Base-by-base conservation (phyloP, 2,329 filamentous ascomycete species). In the Alternaria rosae region DNA sequence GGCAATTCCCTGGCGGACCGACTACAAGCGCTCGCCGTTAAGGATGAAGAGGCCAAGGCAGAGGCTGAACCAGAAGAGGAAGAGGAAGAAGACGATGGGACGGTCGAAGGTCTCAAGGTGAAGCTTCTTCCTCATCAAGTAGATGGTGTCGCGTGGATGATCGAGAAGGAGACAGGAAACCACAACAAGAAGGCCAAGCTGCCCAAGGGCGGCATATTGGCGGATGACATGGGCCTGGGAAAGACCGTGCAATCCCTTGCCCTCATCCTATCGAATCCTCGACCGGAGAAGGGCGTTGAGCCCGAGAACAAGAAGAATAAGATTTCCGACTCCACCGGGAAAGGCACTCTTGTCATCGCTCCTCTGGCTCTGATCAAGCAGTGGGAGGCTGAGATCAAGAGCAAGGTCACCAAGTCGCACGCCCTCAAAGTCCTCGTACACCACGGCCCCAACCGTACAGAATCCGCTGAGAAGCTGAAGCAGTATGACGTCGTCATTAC, bases 171-270 rank as follows among this genome's bases (percentile, higher is more conserved):
- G 80, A 89, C 93, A 11, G 94, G 94, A 3, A 89, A 89, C 17
- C 89, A 92, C 63, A 97, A 95, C 82, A 91, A 90, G 70, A 92
- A 92, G 61, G 87, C 86, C 5, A 84, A 88, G 1, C 86, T 96
- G 10, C 93, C 94, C 28, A 95, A 96, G 71, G 95, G 95, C 35
- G 95, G 95, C 17, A 97, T 99, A 66, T 86, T 99, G 35, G 95
- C 95, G 17, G 95, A 99, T 73, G 95, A 99, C 76, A 96, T 98
- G 94, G 94, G 94, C 68, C 84, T 98, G 13, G 95, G 95, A 61
- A 99, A 99, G 84, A 99, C 95, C 0, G 87, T 99, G 13, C 95
- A 99, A 80, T 93, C 94, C 1, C 92, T 99, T 59, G 90, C 94
- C 1, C 85, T 98, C 30, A 91, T 99, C 43, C 85, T 99, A 38